phyloP scores from a whole-genome alignment of 768 basidiomycete genomes.

The Dioszegia crocea region DNA sequence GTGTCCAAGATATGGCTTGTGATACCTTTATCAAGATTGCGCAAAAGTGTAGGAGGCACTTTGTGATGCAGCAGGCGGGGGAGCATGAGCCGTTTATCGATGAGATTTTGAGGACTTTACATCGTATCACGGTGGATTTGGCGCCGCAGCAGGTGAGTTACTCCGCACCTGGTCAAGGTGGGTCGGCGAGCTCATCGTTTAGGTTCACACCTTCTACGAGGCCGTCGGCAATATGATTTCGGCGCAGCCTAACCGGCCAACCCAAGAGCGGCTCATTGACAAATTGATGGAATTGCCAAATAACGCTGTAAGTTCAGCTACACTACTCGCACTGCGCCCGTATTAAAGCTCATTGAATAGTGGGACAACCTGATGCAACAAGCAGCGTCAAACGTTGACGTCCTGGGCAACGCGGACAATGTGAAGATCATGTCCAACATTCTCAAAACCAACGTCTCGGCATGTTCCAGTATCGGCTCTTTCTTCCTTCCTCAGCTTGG shows the following conservation, averaged over 20 bases:
- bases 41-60: slow-evolving; percentile 95
- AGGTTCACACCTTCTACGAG: slow-evolving; percentile 96
- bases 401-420: slow-evolving; percentile 82
- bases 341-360: slow-evolving; percentile 51
- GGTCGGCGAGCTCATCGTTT: slow-evolving; percentile 11
- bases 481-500: slow-evolving; percentile 98
- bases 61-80: slow-evolving; percentile 96
- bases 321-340: neutral
- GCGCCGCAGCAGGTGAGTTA: slow-evolving; percentile 70
- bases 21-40: slow-evolving; percentile 99
- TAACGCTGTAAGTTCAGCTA: slow-evolving; percentile 62
- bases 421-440: slow-evolving; percentile 96
- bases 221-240: slow-evolving; percentile 99
- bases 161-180: neutral
- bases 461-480: slow-evolving; percentile 91
- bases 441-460: slow-evolving; percentile 96
- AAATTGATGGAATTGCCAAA: slow-evolving; percentile 98
- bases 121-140: slow-evolving; percentile 89
- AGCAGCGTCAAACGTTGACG: slow-evolving; percentile 86
- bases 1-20: slow-evolving; percentile 99
- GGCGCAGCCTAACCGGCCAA: slow-evolving; percentile 94
- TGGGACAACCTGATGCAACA: slow-evolving; percentile 98
- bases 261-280: slow-evolving; percentile 88
- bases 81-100: slow-evolving; percentile 97
- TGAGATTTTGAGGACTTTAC: slow-evolving; percentile 85